Conservation (phyloP, 140 eudicot genomes). For the Bidens hawaiensis region DNA sequence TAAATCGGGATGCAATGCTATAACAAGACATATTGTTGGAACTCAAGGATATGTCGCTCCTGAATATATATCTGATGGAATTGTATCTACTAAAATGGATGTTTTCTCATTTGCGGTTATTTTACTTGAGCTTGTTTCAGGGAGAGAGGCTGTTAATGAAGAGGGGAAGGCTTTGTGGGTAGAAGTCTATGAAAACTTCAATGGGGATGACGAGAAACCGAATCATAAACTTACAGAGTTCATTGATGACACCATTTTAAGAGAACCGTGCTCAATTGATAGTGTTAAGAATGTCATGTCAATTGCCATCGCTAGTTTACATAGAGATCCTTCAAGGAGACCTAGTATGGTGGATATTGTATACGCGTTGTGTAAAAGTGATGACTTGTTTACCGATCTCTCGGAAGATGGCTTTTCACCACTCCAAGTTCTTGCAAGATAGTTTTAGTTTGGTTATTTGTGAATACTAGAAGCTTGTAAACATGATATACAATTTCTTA, state of each 20-base stretch:
- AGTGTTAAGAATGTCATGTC: slow-evolving; percentile 59
- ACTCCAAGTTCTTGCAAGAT: slow-evolving; percentile 54
- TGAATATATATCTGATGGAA: slow-evolving; percentile 69
- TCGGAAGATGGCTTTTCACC: slow-evolving; percentile 59
- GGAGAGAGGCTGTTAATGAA: slow-evolving; percentile 55
- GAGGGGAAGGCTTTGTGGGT: slow-evolving; percentile 70
- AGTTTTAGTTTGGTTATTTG: slow-evolving; percentile 4
- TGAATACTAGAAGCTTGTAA: neutral
- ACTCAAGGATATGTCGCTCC: slow-evolving; percentile 94
- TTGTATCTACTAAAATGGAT: slow-evolving; percentile 81
- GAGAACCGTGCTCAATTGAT: slow-evolving; percentile 41
- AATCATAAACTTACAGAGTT: slow-evolving; percentile 38
- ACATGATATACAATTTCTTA: neutral
- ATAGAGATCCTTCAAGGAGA: slow-evolving; percentile 63
- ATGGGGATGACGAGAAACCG: slow-evolving; percentile 42
- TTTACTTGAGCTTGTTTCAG: slow-evolving; percentile 73
- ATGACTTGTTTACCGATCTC: slow-evolving; percentile 64
- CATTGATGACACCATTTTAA: slow-evolving; percentile 46
- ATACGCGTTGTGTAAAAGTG: slow-evolving; percentile 78
- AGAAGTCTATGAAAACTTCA: slow-evolving; percentile 31
- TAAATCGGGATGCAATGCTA: slow-evolving; percentile 92
- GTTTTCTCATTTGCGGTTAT: slow-evolving; percentile 82
- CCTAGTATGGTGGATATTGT: slow-evolving; percentile 93
- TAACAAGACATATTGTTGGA: slow-evolving; percentile 91
- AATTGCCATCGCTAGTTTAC: slow-evolving; percentile 63